Conservation (phyloP, 805 yeast species). For the Candida lessepsii region DNA sequence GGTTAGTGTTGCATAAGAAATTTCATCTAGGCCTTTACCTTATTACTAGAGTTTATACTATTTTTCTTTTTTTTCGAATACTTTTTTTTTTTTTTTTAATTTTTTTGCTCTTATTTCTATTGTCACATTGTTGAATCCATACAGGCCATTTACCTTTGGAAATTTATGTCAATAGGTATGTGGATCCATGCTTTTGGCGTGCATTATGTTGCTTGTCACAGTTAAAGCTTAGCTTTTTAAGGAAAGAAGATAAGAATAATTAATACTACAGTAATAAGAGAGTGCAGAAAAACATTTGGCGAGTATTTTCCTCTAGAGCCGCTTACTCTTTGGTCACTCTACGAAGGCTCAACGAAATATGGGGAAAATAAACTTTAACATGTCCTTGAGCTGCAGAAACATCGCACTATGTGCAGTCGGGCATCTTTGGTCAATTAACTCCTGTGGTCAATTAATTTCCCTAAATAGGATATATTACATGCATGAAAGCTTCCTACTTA, state of each 20-base stretch:
- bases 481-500: slow-evolving; percentile 15
- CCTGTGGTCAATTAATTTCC: slow-evolving; percentile 11
- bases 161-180: not conserved
- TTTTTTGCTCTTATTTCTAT: slow-evolving; percentile 1
- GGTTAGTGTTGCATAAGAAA: slow-evolving; percentile 3
- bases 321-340: not conserved
- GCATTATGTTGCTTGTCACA: no score
- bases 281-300: no score
- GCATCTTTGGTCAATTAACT: slow-evolving; percentile 1
- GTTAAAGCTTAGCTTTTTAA: no score
- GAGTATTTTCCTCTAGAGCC: not conserved
- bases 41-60: slow-evolving; percentile 1
- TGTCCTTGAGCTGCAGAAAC: slow-evolving; percentile 4
- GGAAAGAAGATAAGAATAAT: no score
- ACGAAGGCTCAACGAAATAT: slow-evolving; percentile 1
- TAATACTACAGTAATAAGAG: no score
- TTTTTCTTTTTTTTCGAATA: not conserved
- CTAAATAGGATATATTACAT: slow-evolving; percentile 15
- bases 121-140: not conserved
- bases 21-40: slow-evolving; percentile 7
- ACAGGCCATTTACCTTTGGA: not conserved
- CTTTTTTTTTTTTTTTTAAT: not conserved
- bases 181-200: no score
- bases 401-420: slow-evolving; percentile 5
- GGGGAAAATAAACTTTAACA: slow-evolving; percentile 6